Evolutionary conservation across 306 rosid genomes (phyloP), one percentile per base, ranked within the genome.

Genomic region (Abrus precatorius): DNA sequence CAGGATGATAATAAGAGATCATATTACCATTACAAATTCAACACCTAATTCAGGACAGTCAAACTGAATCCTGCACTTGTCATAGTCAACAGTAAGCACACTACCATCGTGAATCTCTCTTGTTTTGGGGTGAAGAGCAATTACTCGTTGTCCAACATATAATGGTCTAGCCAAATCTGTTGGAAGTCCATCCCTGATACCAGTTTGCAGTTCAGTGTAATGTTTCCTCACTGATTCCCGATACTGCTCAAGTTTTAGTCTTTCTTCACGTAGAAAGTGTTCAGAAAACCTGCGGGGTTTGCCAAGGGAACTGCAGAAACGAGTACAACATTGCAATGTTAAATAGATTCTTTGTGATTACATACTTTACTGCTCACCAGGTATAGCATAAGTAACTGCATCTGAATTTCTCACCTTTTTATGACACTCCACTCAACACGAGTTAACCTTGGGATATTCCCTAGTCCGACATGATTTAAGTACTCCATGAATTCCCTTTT

Each of bases 281-380:
- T 91, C 93, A 66, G 97, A 95, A 86, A 95, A 92, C 88, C 99
- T 89, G 76, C 98, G 92, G 80, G 99, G 99, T 87, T 88, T 95
- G 48, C 99, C 99, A 74, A 95, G 98, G 80, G 97, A 93, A 80
- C 99, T 95, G 90, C 92, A 85, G 61, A 69, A 72, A 83, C 83
- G 85, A 78, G 78, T 43, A 13, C 49, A 72, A 63, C 57, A 80
- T 36, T 53, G 34, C 29, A 83, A 61, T 56, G 71, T 80, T 44
- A 84, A 64, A 85, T 33, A 57, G 50, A 38, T 60, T 30, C 40
- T 47, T 76, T n/a, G 36, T 11, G 41, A 71, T 78, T 34, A 62
- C 64, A 60, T 43, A 78, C 5, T 48, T 10, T 5, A 32, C 28
- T 30, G 66, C 41, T 80, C 41, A 41, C 64, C 41, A 67, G 13